Base-by-base conservation (phyloP, 2,329 filamentous ascomycete species). In the Neofusicoccum parvum region DNA sequence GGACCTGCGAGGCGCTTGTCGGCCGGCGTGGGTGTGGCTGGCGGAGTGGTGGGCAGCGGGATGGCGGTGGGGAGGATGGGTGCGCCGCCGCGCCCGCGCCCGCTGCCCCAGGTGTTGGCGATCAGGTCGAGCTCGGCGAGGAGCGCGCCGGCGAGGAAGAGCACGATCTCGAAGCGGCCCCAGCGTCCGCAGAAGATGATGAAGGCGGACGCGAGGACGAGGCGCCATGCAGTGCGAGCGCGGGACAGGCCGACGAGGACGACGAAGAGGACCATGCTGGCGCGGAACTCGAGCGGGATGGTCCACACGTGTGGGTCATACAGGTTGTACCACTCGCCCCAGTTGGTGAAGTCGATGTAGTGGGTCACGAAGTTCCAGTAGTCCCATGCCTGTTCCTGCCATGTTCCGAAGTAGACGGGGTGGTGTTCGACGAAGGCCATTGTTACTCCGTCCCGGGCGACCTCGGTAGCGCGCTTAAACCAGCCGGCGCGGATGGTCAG, bases 261-360 rank as follows among this genome's bases (percentile, higher is more conserved):
- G 3, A 67, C 63, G 66, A 73, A 74, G 7, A 74, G 68, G 17
- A 73, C 65, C 51, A 72, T 70, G 4, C 68, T 70, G 62, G 70
- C 69, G 11, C 70, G 75, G 67, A 77, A 78, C 54, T 79, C 76
- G 27, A 77, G 69, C 2, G 76, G 75, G 43, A 79, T 77, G 1
- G 76, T 77, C 76, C 76, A 79, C 2, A 73, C 53, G 59, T 78
- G 74, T 7, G 72, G 67, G 45, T 78, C 75, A 58, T 75, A 78
- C 0, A 63, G 62, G 20, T 58, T 56, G 54, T 65, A 65, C 54
- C 64, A 60, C 17, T 65, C 64, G 12, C 48, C 41, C 48, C 41
- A 58, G 27, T 36, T 32, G 59, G 66, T 46, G 49, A 66, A 60
- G 37, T 69, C 59, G 37, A 65, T 41, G 64, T 65, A 65, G 46